A percentile compares a stretch with the other conserved stretches of the same genome.
phyloP scores from a whole-genome alignment of 2,329 filamentous ascomycete genomes.

The Dothistroma pini region DNA sequence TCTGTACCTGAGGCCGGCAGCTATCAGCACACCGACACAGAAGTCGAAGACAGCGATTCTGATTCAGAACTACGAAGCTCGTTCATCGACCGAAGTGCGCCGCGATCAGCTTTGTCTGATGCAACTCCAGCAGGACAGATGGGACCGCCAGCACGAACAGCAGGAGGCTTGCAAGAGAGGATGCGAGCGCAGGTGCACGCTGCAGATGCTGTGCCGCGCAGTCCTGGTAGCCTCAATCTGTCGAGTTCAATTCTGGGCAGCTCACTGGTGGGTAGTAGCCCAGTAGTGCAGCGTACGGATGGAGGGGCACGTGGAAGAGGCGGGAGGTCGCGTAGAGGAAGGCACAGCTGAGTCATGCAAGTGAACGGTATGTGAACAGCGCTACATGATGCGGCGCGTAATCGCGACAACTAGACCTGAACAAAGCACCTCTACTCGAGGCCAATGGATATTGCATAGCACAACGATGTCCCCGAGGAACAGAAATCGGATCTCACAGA shows the following conservation, averaged over 20 bases:
- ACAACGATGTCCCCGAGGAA: not conserved
- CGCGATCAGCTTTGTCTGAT: conserved; percentile 15
- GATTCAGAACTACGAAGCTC: conserved; percentile 28
- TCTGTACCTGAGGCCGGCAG: conserved; percentile 51
- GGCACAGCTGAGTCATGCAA: conserved; percentile 4
- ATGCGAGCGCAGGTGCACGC: conserved; percentile 31
- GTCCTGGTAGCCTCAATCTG: conserved; percentile 33
- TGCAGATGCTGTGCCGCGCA: conserved; percentile 30
- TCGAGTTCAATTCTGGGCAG: conserved; percentile 37
- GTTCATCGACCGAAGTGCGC: conserved; percentile 24
- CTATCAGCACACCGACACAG: conserved; percentile 54
- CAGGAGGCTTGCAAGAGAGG: conserved; percentile 27
- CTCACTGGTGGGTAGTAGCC: conserved; percentile 35
- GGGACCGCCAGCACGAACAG: conserved; percentile 9
- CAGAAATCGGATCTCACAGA: not conserved
- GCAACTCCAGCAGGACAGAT: conserved; percentile 10
- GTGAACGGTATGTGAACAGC: not conserved
- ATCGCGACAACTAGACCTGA: not conserved
- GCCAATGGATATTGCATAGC: too few species aligned
- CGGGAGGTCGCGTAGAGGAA: conserved; percentile 2
- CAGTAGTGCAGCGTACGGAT: conserved; percentile 29
- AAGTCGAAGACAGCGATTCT: conserved; percentile 42
- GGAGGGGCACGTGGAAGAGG: conserved; percentile 13
- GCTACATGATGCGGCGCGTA: not conserved
- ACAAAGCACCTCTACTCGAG: not conserved